These are phyloP conservation scores for Pseudocercospora pini-densiflorae DNA, from an alignment of 2,329 filamentous ascomycete genomes.

Conservation along the genomic window DNA sequence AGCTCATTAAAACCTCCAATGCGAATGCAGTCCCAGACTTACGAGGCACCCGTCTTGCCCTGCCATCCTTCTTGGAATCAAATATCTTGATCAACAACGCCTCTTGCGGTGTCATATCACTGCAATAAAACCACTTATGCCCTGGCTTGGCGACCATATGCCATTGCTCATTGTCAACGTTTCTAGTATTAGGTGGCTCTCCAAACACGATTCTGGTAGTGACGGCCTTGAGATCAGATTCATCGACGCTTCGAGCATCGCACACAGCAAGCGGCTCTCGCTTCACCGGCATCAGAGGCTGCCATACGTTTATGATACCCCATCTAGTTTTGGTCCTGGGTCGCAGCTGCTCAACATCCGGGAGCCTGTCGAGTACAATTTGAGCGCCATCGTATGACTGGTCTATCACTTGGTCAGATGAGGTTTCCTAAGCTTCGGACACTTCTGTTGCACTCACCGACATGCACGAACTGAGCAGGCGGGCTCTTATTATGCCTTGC, in stretches of 20 bases:
- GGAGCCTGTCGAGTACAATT: not conserved
- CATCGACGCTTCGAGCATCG: slow-evolving; percentile 17
- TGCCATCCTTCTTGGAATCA: slow-evolving; percentile 23
- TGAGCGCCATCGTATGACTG: slow-evolving; percentile 15
- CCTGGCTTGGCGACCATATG: slow-evolving; percentile 12
- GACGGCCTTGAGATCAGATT: slow-evolving; percentile 12
- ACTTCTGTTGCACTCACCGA: not conserved
- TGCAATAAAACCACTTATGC: slow-evolving; percentile 25
- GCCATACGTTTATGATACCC: slow-evolving; percentile 28
- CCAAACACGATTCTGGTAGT: not conserved
- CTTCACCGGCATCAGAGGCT: slow-evolving; percentile 21
- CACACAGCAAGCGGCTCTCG: slow-evolving; percentile 23
- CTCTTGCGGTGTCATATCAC: slow-evolving; percentile 24
- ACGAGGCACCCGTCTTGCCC: slow-evolving; percentile 20
- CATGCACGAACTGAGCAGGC: slow-evolving; percentile 11
- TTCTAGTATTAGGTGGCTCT: not conserved
- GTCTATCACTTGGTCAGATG: not conserved
- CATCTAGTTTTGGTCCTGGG: not conserved
- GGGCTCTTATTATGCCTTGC: not conserved
- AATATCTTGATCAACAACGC: slow-evolving; percentile 25
- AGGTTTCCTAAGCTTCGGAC: not conserved
- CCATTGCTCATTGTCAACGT: slow-evolving; percentile 12
- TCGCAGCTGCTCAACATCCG: not conserved
- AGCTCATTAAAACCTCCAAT: not conserved
- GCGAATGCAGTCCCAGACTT: not conserved